Base-by-base conservation (phyloP, 306 rosid genomes). In the Casuarina glauca region DNA sequence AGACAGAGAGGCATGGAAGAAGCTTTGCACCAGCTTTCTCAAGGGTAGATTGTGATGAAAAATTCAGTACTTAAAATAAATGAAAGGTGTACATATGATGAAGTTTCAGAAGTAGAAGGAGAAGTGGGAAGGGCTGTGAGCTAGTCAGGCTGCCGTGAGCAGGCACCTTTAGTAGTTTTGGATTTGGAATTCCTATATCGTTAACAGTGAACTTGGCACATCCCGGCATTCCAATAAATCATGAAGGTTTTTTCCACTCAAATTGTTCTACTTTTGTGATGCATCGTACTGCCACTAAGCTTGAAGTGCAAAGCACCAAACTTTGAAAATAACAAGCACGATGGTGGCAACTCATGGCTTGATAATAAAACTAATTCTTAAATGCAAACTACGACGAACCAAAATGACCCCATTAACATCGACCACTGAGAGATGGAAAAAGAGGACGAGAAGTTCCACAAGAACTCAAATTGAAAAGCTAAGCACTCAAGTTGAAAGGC, bases 1-100 rank as follows among this genome's bases (percentile, higher is more conserved):
- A 10, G 92, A 89, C 20, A 74, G 69, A 62, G 97, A 92, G 63
- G 88, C 91, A 19, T 92, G 88, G 97, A 88, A 76, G 86, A 89
- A 20, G 64, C 41, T 92, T 0, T 94, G 97, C 79, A 39, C 78
- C 16, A 57, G 76, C 82, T 94, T 94, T 77, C 88, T 94, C n/a
- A 92, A 94, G 81, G 88, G 84, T 61, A 71, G 72, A 45, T 81
- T 76, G 43, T 89, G 87, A 90, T 64, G 6, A 64, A 9, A 43
- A 51, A 50, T 51, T 1, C 32, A 16, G 41, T 64, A 20, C 20
- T 9, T 35, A 76, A 55, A n/a, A 36, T 17, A 55, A 57, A 53
- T 62, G 1, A 16, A 1, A 44, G 13, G 7, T 73, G 84, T 51
- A 80, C 41, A 72, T 58, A 80, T 62, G 15, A 80, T 62, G 15